Conservation (phyloP, 2,329 filamentous ascomycete genomes). For the Clonostachys byssicola region DNA sequence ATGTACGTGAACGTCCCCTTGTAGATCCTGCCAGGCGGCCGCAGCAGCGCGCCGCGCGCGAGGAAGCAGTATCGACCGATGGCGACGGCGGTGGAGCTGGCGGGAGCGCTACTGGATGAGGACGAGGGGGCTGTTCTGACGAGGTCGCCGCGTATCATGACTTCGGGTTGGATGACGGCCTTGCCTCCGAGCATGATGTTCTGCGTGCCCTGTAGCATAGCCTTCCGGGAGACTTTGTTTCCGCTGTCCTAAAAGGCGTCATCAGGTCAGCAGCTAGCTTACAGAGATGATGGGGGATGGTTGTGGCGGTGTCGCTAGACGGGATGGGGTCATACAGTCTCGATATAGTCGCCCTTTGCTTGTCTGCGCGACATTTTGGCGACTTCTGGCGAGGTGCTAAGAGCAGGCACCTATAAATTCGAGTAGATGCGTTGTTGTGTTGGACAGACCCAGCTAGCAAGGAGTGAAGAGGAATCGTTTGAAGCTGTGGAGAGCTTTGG, state of each 20-base stretch:
- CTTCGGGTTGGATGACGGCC: constrained; percentile 92
- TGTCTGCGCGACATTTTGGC: constrained; percentile 69
- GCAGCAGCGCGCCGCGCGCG: constrained; percentile 70
- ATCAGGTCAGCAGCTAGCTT: constrained; percentile 2
- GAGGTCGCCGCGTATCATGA: constrained; percentile 89
- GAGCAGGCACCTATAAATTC: no score
- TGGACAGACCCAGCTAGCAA: no score
- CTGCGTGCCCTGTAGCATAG: constrained; percentile 88
- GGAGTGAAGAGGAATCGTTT: no score
- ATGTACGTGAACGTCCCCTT: constrained; percentile 78
- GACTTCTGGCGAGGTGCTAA: no score
- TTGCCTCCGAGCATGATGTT: constrained; percentile 97
- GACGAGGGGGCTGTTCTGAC: constrained; percentile 50
- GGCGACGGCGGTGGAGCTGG: constrained; percentile 66
- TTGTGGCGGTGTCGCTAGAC: background rate
- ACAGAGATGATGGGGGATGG: background rate
- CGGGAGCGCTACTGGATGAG: constrained; percentile 30
- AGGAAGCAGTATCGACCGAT: constrained; percentile 93
- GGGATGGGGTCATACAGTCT: constrained; percentile 61
- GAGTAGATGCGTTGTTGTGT: no score
- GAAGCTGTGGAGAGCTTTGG: no score
- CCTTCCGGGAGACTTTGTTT: constrained; percentile 94
- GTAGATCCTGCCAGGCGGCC: constrained; percentile 78
- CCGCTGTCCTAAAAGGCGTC: constrained; percentile 71
- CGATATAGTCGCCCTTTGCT: constrained; percentile 89